Evolutionary conservation across 73 alveolate species (phyloP), one percentile per base, ranked within the genome.

Genomic region (Paramecium sonneborni): DNA sequence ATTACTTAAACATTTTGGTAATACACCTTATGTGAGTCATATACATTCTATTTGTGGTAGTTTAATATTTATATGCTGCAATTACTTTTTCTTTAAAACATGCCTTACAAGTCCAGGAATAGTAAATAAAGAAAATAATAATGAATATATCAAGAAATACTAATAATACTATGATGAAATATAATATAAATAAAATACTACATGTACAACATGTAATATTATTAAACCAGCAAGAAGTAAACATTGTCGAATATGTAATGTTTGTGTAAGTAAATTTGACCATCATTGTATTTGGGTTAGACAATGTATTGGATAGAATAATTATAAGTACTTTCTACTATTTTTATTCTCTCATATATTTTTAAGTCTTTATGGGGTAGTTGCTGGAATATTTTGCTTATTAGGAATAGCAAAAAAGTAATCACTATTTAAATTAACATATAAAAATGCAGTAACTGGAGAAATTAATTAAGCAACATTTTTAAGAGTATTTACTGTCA

Each of bases 201-300:
- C 26, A 11, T 88, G 94, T 44, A 10, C 20, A 21, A 88, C 94
- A 20, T 88, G 94, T 44, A 26, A 88, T n/a, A 70, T 88, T 1
- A 48, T 69, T 6, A 88, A 88, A 85, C 94, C 97, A 46, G 85
- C 96, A 37, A 89, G 98, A 91, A 92, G 97, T 41, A 94, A 95
- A 58, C 99, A 96, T 87, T 96, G 99, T 46, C 52, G 92, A 18
- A 88, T 95, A 43, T 96, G 99, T 72, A 93, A 96, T 86, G 87
- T 70, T 93, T 96, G 99, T 85, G 96, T 96, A 11, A 97, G 95
- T 69, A 92, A 93, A 89, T 96, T 96, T 79, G 99, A 96, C 74
- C 99, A 96, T 86, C 99, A 96, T 82, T 96, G 99, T 76, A 93
- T 93, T 35, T 96, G 99, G 99, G 74, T 88, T 44, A 68, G 90